These are phyloP conservation scores for Plectosphaerella sp. DNA, from an alignment of 2,329 filamentous ascomycete species.

Conservation along the genomic window DNA sequence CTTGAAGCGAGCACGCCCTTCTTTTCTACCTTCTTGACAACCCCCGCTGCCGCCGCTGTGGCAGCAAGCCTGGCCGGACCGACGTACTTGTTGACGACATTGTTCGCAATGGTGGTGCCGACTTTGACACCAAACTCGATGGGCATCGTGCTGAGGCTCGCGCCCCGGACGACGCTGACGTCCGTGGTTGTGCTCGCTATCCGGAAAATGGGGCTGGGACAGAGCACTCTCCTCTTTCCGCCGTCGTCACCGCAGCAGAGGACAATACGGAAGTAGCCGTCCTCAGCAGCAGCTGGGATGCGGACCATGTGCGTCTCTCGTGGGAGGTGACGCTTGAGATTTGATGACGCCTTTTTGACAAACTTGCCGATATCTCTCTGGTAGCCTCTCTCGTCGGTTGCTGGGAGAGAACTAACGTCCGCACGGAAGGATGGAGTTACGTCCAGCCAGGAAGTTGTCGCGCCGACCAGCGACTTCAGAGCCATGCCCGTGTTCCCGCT, in stretches of 20 bases:
- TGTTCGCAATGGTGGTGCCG: constrained; percentile 43
- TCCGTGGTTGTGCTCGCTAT: constrained; percentile 63
- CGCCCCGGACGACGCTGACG: constrained; percentile 57
- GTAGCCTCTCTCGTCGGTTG: constrained; percentile 59
- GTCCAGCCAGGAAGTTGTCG: constrained; percentile 59
- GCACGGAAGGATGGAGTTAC: constrained; percentile 56
- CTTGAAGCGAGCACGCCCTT: constrained; percentile 20
- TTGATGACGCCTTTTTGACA: constrained; percentile 46
- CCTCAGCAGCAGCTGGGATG: constrained; percentile 57
- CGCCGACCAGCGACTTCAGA: constrained; percentile 57
- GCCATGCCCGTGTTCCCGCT: constrained; percentile 66
- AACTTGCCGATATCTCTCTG: constrained; percentile 66
- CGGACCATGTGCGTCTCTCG: constrained; percentile 62
- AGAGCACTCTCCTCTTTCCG: constrained; percentile 52
- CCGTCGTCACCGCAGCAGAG: constrained; percentile 44
- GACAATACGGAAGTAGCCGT: constrained; percentile 67
- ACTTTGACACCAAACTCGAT: constrained; percentile 60
- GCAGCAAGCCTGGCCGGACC: constrained; percentile 22
- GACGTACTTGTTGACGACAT: constrained; percentile 37
- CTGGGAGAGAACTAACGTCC: constrained; percentile 41
- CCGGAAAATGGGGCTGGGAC: constrained; percentile 63
- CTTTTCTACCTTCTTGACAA: constrained; percentile 17
- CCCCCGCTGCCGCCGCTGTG: constrained; percentile 14
- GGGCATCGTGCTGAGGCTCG: constrained; percentile 60
- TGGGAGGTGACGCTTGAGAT: constrained; percentile 41